These are phyloP conservation scores for Ogataea saltuana DNA, from an alignment of 805 yeast genomes.

Conservation along the genomic window DNA sequence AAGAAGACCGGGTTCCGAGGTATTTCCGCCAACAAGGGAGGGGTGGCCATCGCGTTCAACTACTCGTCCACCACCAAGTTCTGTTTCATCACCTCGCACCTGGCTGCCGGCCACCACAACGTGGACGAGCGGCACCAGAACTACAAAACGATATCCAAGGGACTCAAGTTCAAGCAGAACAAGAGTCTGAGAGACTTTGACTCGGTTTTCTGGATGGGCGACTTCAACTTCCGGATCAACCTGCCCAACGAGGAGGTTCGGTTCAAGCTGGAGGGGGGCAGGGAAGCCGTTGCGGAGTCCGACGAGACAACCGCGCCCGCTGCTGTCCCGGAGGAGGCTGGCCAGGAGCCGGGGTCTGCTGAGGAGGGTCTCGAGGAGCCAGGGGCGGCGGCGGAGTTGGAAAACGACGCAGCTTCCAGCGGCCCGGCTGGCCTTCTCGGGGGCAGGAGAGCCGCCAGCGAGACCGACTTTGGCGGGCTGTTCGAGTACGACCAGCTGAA, in stretches of 20 bases:
- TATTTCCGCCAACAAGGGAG: constrained; percentile 66
- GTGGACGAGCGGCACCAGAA: constrained; percentile 84
- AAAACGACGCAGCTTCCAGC: no score
- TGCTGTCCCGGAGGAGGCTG: constrained; percentile 16
- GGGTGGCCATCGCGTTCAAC: constrained; percentile 55
- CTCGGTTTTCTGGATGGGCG: constrained; percentile 87
- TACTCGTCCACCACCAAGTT: constrained; percentile 58
- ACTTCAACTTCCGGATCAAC: constrained; percentile 82
- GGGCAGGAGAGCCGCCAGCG: no score
- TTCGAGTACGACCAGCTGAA: constrained; percentile 77
- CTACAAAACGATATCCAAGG: constrained; percentile 73
- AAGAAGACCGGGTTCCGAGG: constrained; percentile 96
- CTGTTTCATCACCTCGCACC: constrained; percentile 81
- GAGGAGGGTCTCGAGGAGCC: no score
- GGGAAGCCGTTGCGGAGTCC: no score
- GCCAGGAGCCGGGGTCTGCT: no score
- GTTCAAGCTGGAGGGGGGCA: constrained; percentile 28
- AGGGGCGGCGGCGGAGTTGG: no score
- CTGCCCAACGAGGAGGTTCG: constrained; percentile 73
- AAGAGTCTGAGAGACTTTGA: constrained; percentile 74
- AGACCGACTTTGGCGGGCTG: constrained; percentile 33
- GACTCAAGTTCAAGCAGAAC: constrained; percentile 61
- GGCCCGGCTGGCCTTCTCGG: no score
- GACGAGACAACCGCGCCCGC: not conserved
- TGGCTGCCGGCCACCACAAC: constrained; percentile 90